phyloP scores from a whole-genome alignment of 164 flowering plant species.

The Magnolia changhungtana region DNA sequence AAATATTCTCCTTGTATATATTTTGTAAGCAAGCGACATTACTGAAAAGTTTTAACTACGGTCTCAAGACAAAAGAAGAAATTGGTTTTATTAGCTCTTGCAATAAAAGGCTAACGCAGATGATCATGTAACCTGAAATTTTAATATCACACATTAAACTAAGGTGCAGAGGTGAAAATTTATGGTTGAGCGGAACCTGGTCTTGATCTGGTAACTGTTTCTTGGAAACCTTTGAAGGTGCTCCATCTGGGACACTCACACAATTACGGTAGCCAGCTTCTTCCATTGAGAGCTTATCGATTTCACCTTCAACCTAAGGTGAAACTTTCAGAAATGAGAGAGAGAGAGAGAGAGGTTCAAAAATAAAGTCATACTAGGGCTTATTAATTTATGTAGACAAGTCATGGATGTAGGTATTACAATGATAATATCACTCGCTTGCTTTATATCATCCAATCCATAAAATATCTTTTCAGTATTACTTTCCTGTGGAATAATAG shows the following conservation, averaged over 20 bases:
- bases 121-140: background rate
- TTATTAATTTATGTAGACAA: background rate
- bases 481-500: slow-evolving; percentile 49
- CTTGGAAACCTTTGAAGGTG: slow-evolving; percentile 62
- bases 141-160: background rate
- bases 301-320: slow-evolving; percentile 91
- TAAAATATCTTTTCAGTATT: slow-evolving; percentile 69
- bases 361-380: background rate
- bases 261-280: slow-evolving; percentile 91
- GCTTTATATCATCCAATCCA: slow-evolving; percentile 79
- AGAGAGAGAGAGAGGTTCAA: background rate
- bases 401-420: slow-evolving; percentile 31
- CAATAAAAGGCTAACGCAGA: background rate
- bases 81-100: background rate
- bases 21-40: background rate
- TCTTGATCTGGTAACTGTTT: slow-evolving; percentile 57
- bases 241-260: slow-evolving; percentile 93
- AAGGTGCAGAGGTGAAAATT: background rate
- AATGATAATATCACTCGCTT: slow-evolving; percentile 68
- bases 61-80: background rate
- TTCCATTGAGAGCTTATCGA: slow-evolving; percentile 94
- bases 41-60: background rate
- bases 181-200: slow-evolving; percentile 36
- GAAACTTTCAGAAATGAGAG: background rate
- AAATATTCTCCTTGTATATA: background rate